These are phyloP conservation scores for Blastobotrys ciferrii DNA, from an alignment of 1,139 yeast genomes.

Conservation along the genomic window DNA sequence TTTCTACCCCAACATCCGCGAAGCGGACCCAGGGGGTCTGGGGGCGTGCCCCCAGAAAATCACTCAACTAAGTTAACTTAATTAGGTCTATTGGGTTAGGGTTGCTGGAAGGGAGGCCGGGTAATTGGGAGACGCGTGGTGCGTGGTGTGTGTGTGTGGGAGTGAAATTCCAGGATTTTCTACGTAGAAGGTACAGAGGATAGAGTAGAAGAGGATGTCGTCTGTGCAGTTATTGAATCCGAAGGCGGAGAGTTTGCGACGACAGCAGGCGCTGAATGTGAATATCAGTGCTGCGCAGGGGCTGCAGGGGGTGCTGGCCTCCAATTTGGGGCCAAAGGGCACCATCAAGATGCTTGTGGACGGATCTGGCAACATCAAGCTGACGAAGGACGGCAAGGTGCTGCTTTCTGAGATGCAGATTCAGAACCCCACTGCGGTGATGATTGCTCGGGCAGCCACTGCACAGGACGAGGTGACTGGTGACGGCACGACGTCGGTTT, in stretches of 20 bases:
- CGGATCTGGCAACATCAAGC: conserved; percentile 92
- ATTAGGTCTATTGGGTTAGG: neutral
- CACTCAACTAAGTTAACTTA: neutral
- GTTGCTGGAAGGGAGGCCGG: conserved; percentile 5
- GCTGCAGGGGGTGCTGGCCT: conserved; percentile 82
- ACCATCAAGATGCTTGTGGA: conserved; percentile 94
- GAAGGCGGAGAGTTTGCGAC: conserved; percentile 91
- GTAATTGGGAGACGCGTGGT: conserved; percentile 8
- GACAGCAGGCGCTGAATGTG: conserved; percentile 92
- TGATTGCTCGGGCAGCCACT: conserved; percentile 96
- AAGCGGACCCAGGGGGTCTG: too few relatives aligned
- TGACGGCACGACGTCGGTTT: conserved; percentile 98
- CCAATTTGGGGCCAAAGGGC: conserved; percentile 96
- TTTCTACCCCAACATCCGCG: too few relatives aligned
- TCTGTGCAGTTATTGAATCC: conserved; percentile 91
- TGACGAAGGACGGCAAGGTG: conserved; percentile 97
- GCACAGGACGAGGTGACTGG: conserved; percentile 99
- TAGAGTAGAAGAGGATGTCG: conserved; percentile 23
- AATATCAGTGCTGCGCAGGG: conserved; percentile 97
- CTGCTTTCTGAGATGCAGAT: conserved; percentile 95
- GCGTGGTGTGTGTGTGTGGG: too few relatives aligned
- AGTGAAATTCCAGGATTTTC: conserved; percentile 6
- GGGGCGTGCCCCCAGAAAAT: too few relatives aligned
- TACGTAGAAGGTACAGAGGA: neutral
- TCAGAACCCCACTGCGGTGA: conserved; percentile 98